These are phyloP conservation scores for Scedosporium minutisporum DNA, from an alignment of 2,329 filamentous ascomycete species.

Conservation along the genomic window DNA sequence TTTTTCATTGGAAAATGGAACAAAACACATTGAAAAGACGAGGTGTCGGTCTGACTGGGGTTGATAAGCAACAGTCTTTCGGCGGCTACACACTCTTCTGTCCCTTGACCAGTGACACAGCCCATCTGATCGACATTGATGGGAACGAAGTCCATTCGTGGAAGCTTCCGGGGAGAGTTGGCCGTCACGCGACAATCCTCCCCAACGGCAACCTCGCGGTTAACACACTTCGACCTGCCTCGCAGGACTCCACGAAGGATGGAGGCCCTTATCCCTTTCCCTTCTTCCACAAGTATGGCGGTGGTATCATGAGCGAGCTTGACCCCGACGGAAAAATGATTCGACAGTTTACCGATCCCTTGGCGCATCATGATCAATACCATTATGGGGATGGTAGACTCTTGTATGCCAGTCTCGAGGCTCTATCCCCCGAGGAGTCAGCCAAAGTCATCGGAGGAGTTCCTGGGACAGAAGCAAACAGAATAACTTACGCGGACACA, in stretches of 20 bases:
- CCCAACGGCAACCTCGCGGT: slow-evolving; percentile 20
- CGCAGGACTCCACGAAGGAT: not conserved
- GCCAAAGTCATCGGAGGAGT: slow-evolving; percentile 18
- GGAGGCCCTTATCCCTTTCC: slow-evolving; percentile 16
- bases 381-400: slow-evolving; percentile 18
- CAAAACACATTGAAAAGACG: slow-evolving; percentile 21
- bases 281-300: slow-evolving; percentile 21
- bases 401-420: slow-evolving; percentile 18
- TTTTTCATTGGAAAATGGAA: slow-evolving; percentile 11
- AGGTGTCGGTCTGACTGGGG: slow-evolving; percentile 17
- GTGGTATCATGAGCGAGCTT: slow-evolving; percentile 20
- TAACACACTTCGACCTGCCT: slow-evolving; percentile 15
- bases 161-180: slow-evolving; percentile 19
- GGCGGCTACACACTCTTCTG: slow-evolving; percentile 20
- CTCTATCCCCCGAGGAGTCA: slow-evolving; percentile 16
- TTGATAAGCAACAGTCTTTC: slow-evolving; percentile 16
- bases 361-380: slow-evolving; percentile 20
- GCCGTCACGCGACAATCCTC: slow-evolving; percentile 17
- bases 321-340: slow-evolving; percentile 15
- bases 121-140: slow-evolving; percentile 18
- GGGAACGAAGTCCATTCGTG: slow-evolving; percentile 18
- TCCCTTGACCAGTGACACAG: slow-evolving; percentile 17
- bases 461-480: slow-evolving; percentile 15
- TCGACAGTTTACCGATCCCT: slow-evolving; percentile 16
- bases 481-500: slow-evolving; percentile 19